Evolutionary conservation across 495 filamentous ascomycete species (phyloP), one percentile per base, ranked within the genome.

Genomic region (Aspergillus avenaceus): DNA sequence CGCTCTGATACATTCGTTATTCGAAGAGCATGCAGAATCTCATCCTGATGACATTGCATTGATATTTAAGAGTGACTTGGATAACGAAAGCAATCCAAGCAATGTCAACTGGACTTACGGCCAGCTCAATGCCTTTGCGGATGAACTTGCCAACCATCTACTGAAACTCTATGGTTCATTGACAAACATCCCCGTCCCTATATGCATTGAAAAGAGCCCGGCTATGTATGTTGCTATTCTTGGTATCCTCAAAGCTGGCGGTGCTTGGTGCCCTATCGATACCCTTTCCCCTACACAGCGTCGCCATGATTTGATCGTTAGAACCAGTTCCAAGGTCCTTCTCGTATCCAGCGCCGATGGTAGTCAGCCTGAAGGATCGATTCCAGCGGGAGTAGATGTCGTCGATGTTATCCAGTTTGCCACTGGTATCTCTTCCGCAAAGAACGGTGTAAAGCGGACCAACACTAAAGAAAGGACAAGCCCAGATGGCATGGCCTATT

Each of bases 191-290:
- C 77, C 90, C n/a, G 71, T 95, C 14, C 86, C 81, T 0, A 81
- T 89, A 7, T 86, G 85, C 60, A 92, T 95, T 56, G 81, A 90
- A 45, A 91, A 91, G 63, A 89, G 82, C 52, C 83, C 88, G 1
- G 82, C 87, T 41, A 80, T 89, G 8, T 90, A 85, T 38, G 84
- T 90, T 52, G 81, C 86, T 2, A 88, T 92, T 19, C 71, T 93
- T 5, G 90, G 87, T 5, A 83, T 91, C 36, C 67, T 93, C 40
- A 93, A 93, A 63, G 82, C 84, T 5, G 65, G 65, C 1, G 61
- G 55, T 36, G 67, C 61, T 2, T 71, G 67, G 67, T 71, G 63
- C 60, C 67, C 67, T 4, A 66, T 71, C n/a, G 67, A 71, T 50
- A 58, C 65, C 6, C 53, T 61, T 9, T 71, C 65, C 24, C 67